Base-by-base conservation (phyloP, 495 filamentous ascomycete species). In the Xylaria bambusicola region DNA sequence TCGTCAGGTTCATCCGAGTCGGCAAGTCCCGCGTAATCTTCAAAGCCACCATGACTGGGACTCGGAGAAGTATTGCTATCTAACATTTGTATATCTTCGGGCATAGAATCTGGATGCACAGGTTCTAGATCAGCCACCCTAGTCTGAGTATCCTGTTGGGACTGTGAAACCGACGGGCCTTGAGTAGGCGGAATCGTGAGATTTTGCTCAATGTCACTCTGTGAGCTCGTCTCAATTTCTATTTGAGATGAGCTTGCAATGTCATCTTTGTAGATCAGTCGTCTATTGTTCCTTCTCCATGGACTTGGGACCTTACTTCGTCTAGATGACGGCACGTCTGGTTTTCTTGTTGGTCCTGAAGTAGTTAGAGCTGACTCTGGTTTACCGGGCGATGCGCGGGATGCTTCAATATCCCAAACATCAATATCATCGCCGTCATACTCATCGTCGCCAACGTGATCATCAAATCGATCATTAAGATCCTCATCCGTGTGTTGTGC, bases 341-440 rank as follows among this genome's bases (percentile, higher is more conserved):
- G 47, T 56, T n/a, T n/a, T n/a, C 65, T 62, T 4, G 41, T 46
- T 21, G 33, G 42, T 26, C 63, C 60, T 18, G 55, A 40, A 13
- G 58, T 50, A 60, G 55, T 61, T 50, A 62, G 64, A 52, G 60
- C 51, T 56, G 68, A 53, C 18, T 67, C 68, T 60, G 57, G 62
- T 31, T 45, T 65, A 26, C 51, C 64, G 6, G 77, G 73, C 1
- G 72, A 71, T 23, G 66, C 62, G 9, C 77, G 72, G 50, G 71
- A 68, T 41, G 76, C 78, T 51, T 79, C 77, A 40, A 79, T 47
- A n/a, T 72, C 73, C 71, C 74, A 81, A 2, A 79, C 62, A 63
- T 82, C 80, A 7, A 71, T 68, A 15, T 78, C 73, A 2, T 75
- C 72, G 2, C 70, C 73, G 4, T 75, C 70, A 6, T 56, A 44